Conservation (phyloP, 2,329 filamentous ascomycete species). For the Aspergillus latus region DNA sequence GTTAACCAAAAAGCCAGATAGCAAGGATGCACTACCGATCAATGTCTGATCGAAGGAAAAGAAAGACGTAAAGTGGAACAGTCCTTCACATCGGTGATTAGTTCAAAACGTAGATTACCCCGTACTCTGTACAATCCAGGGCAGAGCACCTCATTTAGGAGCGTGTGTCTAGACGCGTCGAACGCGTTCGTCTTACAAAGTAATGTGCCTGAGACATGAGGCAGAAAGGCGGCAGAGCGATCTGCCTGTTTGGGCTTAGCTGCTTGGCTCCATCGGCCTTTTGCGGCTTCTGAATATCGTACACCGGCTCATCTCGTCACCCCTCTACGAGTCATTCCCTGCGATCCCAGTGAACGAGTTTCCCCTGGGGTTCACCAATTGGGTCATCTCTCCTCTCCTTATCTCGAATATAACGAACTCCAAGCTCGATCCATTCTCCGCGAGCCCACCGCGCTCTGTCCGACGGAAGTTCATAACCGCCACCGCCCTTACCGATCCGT, state of each 20-base stretch:
- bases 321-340: conserved; percentile 27
- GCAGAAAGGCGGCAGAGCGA: conserved; percentile 28
- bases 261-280: conserved; percentile 35
- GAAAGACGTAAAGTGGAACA: not conserved
- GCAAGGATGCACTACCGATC: not conserved
- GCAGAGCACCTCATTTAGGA: not conserved
- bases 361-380: conserved; percentile 28
- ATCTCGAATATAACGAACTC: conserved; percentile 15
- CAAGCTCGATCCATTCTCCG: conserved; percentile 9
- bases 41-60: not conserved
- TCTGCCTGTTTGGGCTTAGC: conserved; percentile 31
- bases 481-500: conserved; percentile 20
- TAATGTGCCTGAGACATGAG: conserved; percentile 28
- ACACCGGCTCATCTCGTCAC: conserved; percentile 28
- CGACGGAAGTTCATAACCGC: conserved; percentile 22
- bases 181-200: conserved; percentile 24
- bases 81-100: not conserved
- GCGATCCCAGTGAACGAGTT: conserved; percentile 24
- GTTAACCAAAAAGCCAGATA: not conserved
- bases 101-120: not conserved
- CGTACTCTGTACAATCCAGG: not conserved
- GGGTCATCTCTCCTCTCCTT: conserved; percentile 17
- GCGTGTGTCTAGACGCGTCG: conserved; percentile 29
- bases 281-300: conserved; percentile 42
- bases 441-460: conserved; percentile 14